Evolutionary conservation across 345 rosid genomes (phyloP), one percentile per base, ranked within the genome.

Genomic region (Linum lewisii): DNA sequence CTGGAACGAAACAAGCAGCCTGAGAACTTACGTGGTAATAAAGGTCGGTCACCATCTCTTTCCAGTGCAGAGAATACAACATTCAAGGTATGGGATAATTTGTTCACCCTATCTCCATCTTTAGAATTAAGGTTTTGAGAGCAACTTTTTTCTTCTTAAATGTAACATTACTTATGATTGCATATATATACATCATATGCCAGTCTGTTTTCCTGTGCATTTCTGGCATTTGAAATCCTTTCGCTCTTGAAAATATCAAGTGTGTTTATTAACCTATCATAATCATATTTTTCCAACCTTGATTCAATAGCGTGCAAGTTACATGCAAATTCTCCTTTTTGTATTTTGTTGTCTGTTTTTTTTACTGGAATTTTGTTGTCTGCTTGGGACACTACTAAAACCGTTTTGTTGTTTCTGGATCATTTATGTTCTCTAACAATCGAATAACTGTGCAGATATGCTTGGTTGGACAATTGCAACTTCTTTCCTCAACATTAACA

Each of bases 401-500:
- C 45, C 22, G 9, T 57, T 57, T 25, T 56, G 34, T 51, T 68
- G 26, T 72, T 66, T 66, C 29, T 23, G 49, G 47, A 42, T 66
- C 66, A 57, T 42, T 42, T 20, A 26, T 59, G 45, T 55, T 22
- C 59, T 19, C 67, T 71, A 63, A 69, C 63, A 9, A 21, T 52
- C 51, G 63, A 50, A 10, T 63, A n/a, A 56, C 60, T 76, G 59
- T 78, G 83, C 91, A 88, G 99, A 74, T 89, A 70, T 76, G 74
- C 72, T 72, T 93, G 66, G 75, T 73, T 72, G 91, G 97, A 63
- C 95, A 89, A 76, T 86, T 85, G 65, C 99, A 93, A 77, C 89
- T 89, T 70, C 97, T 93, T 72, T 93, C 97, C 69, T 93, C 97
- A 54, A 79, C 95, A 5, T 82, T 89, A 67, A 84, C 95, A 56